These are phyloP conservation scores for Globisporangium irregulare DNA, from an alignment of 352 stramenopile genomes.

Conservation along the genomic window DNA sequence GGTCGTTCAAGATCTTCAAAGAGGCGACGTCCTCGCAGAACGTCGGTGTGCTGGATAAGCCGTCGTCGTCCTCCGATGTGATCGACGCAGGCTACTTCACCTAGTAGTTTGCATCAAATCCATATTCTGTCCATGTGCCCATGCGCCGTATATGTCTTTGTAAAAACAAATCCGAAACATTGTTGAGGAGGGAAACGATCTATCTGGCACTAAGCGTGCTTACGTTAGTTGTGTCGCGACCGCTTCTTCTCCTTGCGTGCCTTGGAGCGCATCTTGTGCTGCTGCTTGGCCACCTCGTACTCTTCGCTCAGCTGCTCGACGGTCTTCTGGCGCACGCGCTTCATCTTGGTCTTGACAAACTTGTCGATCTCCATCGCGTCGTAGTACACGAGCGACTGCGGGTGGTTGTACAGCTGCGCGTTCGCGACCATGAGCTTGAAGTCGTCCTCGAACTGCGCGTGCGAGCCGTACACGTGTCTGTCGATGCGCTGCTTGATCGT, in stretches of 20 bases:
- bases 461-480: slow-evolving; percentile 53
- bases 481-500: slow-evolving; percentile 87
- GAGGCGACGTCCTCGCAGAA: slow-evolving; percentile 69
- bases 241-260: slow-evolving; percentile 80
- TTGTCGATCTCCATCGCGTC: slow-evolving; percentile 86
- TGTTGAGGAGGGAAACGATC: background rate
- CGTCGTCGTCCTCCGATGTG: slow-evolving; percentile 66
- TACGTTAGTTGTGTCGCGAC: slow-evolving; percentile 36
- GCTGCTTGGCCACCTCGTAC: slow-evolving; percentile 75
- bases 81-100: slow-evolving; percentile 88
- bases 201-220: background rate
- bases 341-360: slow-evolving; percentile 79
- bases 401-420: slow-evolving; percentile 85
- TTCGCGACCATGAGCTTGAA: slow-evolving; percentile 87
- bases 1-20: slow-evolving; percentile 86
- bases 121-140: slow-evolving; percentile 2
- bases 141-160: background rate
- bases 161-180: background rate
- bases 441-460: slow-evolving; percentile 73
- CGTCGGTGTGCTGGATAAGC: slow-evolving; percentile 70
- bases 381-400: slow-evolving; percentile 77
- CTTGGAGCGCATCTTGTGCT: slow-evolving; percentile 75
- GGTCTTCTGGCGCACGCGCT: slow-evolving; percentile 59
- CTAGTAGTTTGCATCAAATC: slow-evolving; percentile 22
- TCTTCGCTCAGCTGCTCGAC: slow-evolving; percentile 51